A percentile compares a stretch with the other conserved stretches of the same genome.
Evolutionary conservation across 768 basidiomycete genomes (phyloP).

Genomic region (Phlegmacium glaucopus): DNA sequence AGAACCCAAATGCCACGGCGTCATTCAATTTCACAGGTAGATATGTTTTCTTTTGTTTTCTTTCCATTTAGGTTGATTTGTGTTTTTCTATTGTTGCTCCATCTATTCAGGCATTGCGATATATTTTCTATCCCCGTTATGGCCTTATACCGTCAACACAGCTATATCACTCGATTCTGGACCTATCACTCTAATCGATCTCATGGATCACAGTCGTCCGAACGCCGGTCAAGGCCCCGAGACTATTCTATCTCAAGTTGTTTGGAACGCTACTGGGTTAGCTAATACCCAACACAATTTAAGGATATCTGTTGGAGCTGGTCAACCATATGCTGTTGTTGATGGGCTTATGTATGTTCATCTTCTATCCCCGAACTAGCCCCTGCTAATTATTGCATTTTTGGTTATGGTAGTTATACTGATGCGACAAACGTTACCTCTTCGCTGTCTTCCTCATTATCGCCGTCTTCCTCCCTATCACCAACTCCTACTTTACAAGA

Average conservation of each 20-base stretch:
- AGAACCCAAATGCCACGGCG: constrained; percentile 35
- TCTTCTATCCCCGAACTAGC: not conserved
- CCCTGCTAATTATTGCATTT: not conserved
- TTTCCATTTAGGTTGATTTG: no score
- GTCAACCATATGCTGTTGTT: constrained; percentile 33
- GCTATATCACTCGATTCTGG: constrained; percentile 36
- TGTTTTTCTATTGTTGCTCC: no score
- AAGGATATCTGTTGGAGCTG: constrained; percentile 33
- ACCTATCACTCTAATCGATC: constrained; percentile 30
- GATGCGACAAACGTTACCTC: constrained; percentile 8
- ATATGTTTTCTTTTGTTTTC: no score
- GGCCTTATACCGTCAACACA: constrained; percentile 43
- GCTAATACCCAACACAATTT: constrained; percentile 32
- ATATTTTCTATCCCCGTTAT: constrained; percentile 40
- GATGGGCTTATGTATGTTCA: constrained; percentile 36
- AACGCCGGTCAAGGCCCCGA: constrained; percentile 30
- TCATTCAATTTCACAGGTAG: constrained; percentile 40
- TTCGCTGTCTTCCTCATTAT: constrained; percentile 6
- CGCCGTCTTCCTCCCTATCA: constrained; percentile 4
- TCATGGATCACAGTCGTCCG: constrained; percentile 33
- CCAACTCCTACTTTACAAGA: constrained; percentile 7
- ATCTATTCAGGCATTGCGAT: constrained; percentile 35
- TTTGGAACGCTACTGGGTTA: constrained; percentile 34
- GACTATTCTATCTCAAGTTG: constrained; percentile 32
- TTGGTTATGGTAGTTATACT: constrained; percentile 8